These are phyloP conservation scores for Corrigiola litoralis DNA, from an alignment of 179 eudicot species.

Conservation along the genomic window DNA sequence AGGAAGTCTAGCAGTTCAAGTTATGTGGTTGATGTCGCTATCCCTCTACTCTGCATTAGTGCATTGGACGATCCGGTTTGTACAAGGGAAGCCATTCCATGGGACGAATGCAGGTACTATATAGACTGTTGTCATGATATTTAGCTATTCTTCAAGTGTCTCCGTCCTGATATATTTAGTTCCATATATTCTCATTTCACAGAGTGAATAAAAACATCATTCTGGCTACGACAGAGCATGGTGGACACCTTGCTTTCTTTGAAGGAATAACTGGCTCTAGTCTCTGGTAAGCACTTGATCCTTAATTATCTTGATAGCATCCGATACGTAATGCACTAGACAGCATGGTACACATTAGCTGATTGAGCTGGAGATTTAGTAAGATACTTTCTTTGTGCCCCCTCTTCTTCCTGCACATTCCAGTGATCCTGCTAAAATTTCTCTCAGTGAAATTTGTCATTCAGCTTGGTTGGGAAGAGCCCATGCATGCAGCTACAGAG, in stretches of 20 bases:
- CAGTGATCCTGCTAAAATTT: too few relatives aligned
- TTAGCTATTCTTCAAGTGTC: constrained; percentile 6
- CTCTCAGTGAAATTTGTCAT: too few relatives aligned
- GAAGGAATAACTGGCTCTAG: constrained; percentile 79
- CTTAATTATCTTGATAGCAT: neutral
- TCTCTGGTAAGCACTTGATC: constrained; percentile 52
- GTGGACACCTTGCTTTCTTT: constrained; percentile 92
- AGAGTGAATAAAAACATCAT: constrained; percentile 81
- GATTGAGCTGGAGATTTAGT: too few relatives aligned
- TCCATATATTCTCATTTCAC: constrained; percentile 13
- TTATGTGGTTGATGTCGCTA: constrained; percentile 62
- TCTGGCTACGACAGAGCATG: constrained; percentile 74
- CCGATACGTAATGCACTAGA: too few relatives aligned
- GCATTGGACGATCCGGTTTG: constrained; percentile 95
- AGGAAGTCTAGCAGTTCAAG: constrained; percentile 69
- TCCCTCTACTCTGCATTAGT: constrained; percentile 91
- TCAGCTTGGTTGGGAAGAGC: too few relatives aligned
- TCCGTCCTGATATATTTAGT: constrained; percentile 4
- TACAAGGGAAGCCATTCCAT: constrained; percentile 92
- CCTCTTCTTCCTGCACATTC: too few relatives aligned
- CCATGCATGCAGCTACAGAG: too few relatives aligned
- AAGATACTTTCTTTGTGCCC: too few relatives aligned
- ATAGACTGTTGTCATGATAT: neutral
- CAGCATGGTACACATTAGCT: neutral
- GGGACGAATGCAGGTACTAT: constrained; percentile 97